Conservation (phyloP, 306 rosid genomes). For the Senna siamea region DNA sequence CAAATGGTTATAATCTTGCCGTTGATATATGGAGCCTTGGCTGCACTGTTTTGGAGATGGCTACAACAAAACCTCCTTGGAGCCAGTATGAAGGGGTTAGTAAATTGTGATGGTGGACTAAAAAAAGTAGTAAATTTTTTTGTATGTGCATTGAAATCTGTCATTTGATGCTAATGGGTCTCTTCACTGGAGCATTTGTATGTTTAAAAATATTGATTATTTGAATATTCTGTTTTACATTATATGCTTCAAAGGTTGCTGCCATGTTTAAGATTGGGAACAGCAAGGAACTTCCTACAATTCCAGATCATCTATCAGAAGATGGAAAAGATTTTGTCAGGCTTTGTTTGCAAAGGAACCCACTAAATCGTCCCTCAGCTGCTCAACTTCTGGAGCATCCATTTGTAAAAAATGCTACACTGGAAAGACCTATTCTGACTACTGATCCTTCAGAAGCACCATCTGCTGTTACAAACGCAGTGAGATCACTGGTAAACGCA, state of each 20-base stretch:
- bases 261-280: constrained; percentile 94
- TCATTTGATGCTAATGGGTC: constrained; percentile 33
- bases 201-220: constrained; percentile 43
- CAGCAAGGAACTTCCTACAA: constrained; percentile 74
- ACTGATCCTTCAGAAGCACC: constrained; percentile 48
- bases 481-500: constrained; percentile 63
- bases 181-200: constrained; percentile 43
- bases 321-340: constrained; percentile 83
- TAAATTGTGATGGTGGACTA: constrained; percentile 29
- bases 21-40: constrained; percentile 99
- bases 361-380: constrained; percentile 73
- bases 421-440: constrained; percentile 59
- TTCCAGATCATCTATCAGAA: constrained; percentile 82
- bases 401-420: constrained; percentile 74
- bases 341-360: constrained; percentile 84
- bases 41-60: constrained; percentile 98
- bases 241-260: constrained; percentile 64
- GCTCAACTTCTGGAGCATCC: constrained; percentile 81
- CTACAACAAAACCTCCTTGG: constrained; percentile 96
- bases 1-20: constrained; percentile 79
- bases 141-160: constrained; percentile 40
- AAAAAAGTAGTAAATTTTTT: constrained; percentile 19
- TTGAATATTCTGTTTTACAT: constrained; percentile 35
- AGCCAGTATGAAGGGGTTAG: constrained; percentile 95
- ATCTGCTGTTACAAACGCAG: constrained; percentile 48